phyloP scores from a whole-genome alignment of 352 stramenopile genomes.

The Globisporangium barbulae region DNA sequence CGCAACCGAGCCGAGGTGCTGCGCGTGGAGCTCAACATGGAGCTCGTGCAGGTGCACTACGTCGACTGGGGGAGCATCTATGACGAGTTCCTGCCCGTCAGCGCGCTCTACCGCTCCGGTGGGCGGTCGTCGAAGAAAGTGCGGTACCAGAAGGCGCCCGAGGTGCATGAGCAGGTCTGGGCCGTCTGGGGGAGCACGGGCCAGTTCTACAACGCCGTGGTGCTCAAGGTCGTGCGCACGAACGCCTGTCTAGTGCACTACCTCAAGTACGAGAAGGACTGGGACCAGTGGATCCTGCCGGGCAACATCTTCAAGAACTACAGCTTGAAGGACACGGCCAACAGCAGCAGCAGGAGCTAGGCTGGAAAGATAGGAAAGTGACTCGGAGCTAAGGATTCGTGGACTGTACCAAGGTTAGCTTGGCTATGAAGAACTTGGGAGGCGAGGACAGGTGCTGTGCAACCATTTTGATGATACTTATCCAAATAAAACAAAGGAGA shows the following conservation, averaged over 20 bases:
- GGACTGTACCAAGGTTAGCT: background rate
- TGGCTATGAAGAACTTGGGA: background rate
- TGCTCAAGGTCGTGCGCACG: slow-evolving; percentile 75
- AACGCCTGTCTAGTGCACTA: slow-evolving; percentile 81
- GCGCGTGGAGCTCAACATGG: slow-evolving; percentile 62
- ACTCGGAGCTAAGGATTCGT: background rate
- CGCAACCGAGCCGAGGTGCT: slow-evolving; percentile 63
- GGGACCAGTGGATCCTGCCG: slow-evolving; percentile 78
- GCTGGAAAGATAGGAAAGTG: background rate
- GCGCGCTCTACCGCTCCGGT: slow-evolving; percentile 37
- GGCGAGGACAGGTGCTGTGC: background rate
- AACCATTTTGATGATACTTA: slow-evolving; percentile 5
- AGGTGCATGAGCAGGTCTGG: slow-evolving; percentile 71
- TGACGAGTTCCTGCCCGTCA: slow-evolving; percentile 71
- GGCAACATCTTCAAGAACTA: slow-evolving; percentile 84
- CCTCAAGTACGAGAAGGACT: slow-evolving; percentile 83
- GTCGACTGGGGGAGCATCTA: slow-evolving; percentile 82
- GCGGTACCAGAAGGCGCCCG: slow-evolving; percentile 51
- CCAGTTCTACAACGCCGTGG: slow-evolving; percentile 73
- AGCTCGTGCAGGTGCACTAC: slow-evolving; percentile 79
- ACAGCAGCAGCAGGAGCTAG: background rate
- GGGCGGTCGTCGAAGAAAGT: slow-evolving; percentile 49
- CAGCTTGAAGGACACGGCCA: slow-evolving; percentile 12
- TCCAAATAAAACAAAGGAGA: slow-evolving; percentile 2
- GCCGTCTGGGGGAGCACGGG: slow-evolving; percentile 70